phyloP scores from a whole-genome alignment of 805 yeast species.

The Yarrowia hollandica region DNA sequence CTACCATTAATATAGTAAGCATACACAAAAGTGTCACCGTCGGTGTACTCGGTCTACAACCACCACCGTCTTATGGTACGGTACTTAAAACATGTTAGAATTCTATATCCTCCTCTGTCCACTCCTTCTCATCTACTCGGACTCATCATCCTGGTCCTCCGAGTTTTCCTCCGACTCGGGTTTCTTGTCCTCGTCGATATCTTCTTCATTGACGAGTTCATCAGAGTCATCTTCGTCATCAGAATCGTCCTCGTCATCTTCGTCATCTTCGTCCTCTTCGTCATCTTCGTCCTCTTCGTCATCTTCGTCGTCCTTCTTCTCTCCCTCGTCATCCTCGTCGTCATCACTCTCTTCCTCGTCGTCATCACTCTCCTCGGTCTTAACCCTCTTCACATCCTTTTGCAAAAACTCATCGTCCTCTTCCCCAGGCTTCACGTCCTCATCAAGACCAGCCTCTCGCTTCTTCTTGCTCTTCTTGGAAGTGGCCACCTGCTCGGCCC shows the following conservation, averaged over 20 bases:
- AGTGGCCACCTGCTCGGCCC: conserved; percentile 40
- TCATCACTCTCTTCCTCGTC: conserved; percentile 44
- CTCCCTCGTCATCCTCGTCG: conserved; percentile 1
- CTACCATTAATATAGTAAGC: too few relatives aligned
- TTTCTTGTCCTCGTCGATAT: background rate
- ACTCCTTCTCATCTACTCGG: too few relatives aligned
- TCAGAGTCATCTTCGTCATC: background rate
- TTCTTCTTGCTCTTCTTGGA: conserved; percentile 32
- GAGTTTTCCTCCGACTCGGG: conserved; percentile 13
- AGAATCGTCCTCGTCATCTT: background rate
- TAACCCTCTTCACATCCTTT: conserved; percentile 36
- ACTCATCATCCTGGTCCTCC: conserved; percentile 9
- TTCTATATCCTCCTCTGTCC: background rate
- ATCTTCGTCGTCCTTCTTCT: background rate
- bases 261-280: background rate
- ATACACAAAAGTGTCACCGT: too few relatives aligned
- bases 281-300: background rate
- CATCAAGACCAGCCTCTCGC: conserved; percentile 20
- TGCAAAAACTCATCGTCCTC: conserved; percentile 32
- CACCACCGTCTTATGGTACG: too few relatives aligned
- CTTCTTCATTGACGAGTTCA: background rate
- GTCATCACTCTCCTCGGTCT: conserved; percentile 36
- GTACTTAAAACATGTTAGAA: too few relatives aligned
- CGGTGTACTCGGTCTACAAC: too few relatives aligned
- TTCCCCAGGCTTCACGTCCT: conserved; percentile 13